phyloP scores from a whole-genome alignment of 1,139 yeast species.

The Pneumocystis carinii region DNA sequence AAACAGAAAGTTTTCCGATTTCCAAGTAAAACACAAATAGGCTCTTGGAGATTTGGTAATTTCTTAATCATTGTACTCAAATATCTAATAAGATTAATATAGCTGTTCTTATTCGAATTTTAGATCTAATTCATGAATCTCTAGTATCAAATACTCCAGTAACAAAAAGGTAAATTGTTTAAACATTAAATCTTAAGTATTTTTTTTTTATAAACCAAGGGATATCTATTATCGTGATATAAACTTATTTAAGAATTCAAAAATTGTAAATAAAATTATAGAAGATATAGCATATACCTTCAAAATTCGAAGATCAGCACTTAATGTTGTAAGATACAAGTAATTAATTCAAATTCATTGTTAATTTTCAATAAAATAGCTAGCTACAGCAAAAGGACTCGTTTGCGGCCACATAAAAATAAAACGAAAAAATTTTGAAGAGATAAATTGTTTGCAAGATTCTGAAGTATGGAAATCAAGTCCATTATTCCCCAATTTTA shows the following conservation, averaged over 20 bases:
- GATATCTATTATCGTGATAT: constrained; percentile 57
- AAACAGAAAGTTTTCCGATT: not conserved
- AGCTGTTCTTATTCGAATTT: constrained; percentile 7
- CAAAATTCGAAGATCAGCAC: constrained; percentile 18
- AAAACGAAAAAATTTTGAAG: constrained; percentile 13
- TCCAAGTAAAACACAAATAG: constrained; percentile 4
- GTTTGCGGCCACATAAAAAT: constrained; percentile 31
- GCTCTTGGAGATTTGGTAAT: constrained; percentile 8
- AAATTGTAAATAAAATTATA: constrained; percentile 31
- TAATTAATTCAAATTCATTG: not conserved
- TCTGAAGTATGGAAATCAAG: constrained; percentile 13
- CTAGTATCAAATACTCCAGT: constrained; percentile 5
- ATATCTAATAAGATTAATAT: not conserved
- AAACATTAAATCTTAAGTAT: constrained; percentile 1
- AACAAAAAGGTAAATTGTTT: not conserved
- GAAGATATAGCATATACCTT: constrained; percentile 22
- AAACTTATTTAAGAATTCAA: constrained; percentile 37
- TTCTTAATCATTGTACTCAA: not conserved
- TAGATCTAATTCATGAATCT: constrained; percentile 6
- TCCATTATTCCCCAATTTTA: not conserved
- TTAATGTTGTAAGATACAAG: constrained; percentile 8
- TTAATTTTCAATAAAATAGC: constrained; percentile 29
- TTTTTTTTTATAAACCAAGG: constrained; percentile 32
- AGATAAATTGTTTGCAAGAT: constrained; percentile 12
- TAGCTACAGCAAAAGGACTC: constrained; percentile 52